Conservation (phyloP, 768 basidiomycete species). For the Pleurotus citrinopileatus region DNA sequence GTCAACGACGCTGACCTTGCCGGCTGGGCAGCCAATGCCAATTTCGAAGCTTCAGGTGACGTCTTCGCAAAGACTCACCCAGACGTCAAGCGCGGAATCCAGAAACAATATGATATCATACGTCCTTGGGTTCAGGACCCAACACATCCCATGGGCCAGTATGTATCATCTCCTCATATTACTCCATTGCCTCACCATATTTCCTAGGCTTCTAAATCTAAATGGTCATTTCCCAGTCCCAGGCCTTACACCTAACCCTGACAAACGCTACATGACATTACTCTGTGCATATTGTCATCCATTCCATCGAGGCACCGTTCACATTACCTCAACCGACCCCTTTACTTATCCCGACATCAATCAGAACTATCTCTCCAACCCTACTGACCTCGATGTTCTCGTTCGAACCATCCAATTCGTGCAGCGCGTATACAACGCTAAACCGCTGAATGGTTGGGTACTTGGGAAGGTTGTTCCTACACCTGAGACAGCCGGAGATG, state of each 20-base stretch:
- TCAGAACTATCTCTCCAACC: conserved; percentile 13
- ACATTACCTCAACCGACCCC: conserved; percentile 20
- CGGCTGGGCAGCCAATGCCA: neutral
- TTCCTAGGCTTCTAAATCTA: conserved; percentile 9
- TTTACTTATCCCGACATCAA: conserved; percentile 16
- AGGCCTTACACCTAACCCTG: neutral
- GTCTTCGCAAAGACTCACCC: conserved; percentile 5
- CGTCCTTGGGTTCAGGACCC: conserved; percentile 11
- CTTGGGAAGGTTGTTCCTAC: conserved; percentile 16
- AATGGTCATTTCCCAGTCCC: conserved; percentile 9
- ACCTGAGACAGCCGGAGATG: neutral
- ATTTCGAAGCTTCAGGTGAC: neutral
- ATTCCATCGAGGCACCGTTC: conserved; percentile 15
- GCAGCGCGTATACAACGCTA: conserved; percentile 14
- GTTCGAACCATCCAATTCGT: conserved; percentile 3
- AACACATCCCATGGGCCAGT: conserved; percentile 9
- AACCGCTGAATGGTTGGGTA: conserved; percentile 6
- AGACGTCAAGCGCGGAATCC: conserved; percentile 9
- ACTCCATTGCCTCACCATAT: neutral
- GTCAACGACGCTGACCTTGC: neutral
- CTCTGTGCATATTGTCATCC: conserved; percentile 17
- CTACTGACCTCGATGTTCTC: conserved; percentile 11
- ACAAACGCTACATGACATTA: conserved; percentile 15
- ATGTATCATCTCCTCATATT: neutral
- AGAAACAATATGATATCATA: conserved; percentile 11